Percentiles rank a stretch among this genome's conserved stretches.
These are phyloP conservation scores for Abrus precatorius DNA, from an alignment of 306 rosid species.

Conservation along the genomic window DNA sequence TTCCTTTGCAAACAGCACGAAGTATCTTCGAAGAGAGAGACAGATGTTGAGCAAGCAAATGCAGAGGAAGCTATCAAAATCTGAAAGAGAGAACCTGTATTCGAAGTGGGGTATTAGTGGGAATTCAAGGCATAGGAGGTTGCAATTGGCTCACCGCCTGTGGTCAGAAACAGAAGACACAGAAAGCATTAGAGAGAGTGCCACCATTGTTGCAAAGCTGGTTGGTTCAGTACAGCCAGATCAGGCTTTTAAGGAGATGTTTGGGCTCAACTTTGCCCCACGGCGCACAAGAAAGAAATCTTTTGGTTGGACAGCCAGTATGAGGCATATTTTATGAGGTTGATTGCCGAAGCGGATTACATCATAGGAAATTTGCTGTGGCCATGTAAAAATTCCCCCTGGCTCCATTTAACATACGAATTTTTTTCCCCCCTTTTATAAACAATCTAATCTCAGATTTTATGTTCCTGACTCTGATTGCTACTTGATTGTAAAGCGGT, in stretches of 20 bases:
- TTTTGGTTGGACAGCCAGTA: conserved; percentile 58
- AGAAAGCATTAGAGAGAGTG: conserved; percentile 72
- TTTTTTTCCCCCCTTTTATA: neutral
- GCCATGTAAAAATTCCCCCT: conserved; percentile 41
- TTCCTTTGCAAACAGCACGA: conserved; percentile 58
- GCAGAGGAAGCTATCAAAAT: conserved; percentile 65
- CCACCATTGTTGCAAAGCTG: conserved; percentile 74
- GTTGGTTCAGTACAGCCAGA: conserved; percentile 80
- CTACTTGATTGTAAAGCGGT: conserved; percentile 51
- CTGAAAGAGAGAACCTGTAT: conserved; percentile 73
- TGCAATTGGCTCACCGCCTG: conserved; percentile 73
- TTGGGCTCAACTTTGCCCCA: conserved; percentile 88
- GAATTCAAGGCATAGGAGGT: conserved; percentile 72
- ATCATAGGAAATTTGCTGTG: conserved; percentile 32
- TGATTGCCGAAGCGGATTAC: conserved; percentile 29
- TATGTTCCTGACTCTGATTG: conserved; percentile 36
- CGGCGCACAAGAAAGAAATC: conserved; percentile 50
- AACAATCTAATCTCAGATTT: conserved; percentile 21
- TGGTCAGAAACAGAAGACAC: conserved; percentile 68
- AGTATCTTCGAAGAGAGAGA: conserved; percentile 69
- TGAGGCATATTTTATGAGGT: conserved; percentile 57
- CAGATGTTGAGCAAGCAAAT: conserved; percentile 83
- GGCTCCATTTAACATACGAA: conserved; percentile 50
- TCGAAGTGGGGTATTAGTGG: conserved; percentile 74
- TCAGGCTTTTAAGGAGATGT: conserved; percentile 96